Conservation (phyloP, 768 basidiomycete species). For the Clavulina sp. region DNA sequence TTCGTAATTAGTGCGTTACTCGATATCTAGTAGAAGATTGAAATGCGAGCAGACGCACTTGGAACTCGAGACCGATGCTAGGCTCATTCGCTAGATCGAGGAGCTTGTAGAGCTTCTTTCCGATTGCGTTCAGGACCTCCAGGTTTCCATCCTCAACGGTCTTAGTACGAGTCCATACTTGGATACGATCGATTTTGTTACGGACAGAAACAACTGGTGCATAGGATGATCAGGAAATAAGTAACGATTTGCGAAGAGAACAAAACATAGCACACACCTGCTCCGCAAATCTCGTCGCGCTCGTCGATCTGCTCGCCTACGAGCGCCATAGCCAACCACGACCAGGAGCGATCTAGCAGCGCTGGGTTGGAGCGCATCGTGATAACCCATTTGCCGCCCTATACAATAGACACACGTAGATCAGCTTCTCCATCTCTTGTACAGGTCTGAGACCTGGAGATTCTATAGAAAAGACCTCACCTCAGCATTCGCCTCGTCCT, state of each 20-base stretch:
- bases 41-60: constrained; percentile 31
- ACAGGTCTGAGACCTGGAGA: no score
- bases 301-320: constrained; percentile 61
- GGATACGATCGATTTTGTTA: constrained; percentile 77
- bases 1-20: background rate
- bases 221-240: constrained; percentile 3
- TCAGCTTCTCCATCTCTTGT: background rate
- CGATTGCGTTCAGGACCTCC: constrained; percentile 67
- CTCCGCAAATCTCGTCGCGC: constrained; percentile 51
- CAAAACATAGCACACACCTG: constrained; percentile 9
- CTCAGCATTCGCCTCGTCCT: constrained; percentile 77
- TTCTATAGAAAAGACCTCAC: no score
- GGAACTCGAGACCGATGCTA: constrained; percentile 76
- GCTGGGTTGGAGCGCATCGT: constrained; percentile 74
- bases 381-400: constrained; percentile 86
- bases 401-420: background rate
- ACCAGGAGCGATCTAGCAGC: constrained; percentile 76
- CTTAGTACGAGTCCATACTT: constrained; percentile 76
- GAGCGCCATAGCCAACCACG: constrained; percentile 78
- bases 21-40: constrained; percentile 2
- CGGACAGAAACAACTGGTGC: constrained; percentile 66
- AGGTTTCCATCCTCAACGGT: no score
- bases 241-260: background rate
- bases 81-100: constrained; percentile 74
- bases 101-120: constrained; percentile 62